Percentiles rank a stretch among this genome's conserved stretches.
These are phyloP conservation scores for Boletus tylopilopsis DNA, from an alignment of 768 basidiomycete genomes.

Conservation along the genomic window DNA sequence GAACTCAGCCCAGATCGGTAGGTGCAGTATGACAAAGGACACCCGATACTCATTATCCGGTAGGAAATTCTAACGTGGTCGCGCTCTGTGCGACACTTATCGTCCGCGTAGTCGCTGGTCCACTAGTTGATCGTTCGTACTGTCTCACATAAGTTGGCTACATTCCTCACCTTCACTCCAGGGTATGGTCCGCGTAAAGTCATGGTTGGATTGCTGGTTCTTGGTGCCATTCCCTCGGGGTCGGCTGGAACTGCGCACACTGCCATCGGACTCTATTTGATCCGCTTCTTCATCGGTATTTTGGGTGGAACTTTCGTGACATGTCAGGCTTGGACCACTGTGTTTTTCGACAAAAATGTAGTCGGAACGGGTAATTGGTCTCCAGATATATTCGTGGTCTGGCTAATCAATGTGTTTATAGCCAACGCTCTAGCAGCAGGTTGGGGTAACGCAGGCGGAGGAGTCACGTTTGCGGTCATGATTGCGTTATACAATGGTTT, in stretches of 20 bases:
- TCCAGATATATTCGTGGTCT: neutral
- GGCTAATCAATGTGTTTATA: neutral
- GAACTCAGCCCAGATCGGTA: constrained; percentile 42
- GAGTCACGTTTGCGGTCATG: constrained; percentile 8
- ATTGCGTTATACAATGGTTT: constrained; percentile 38
- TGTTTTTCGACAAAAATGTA: constrained; percentile 51
- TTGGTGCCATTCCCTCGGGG: constrained; percentile 7
- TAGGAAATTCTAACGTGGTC: constrained; percentile 48
- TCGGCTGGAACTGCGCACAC: constrained; percentile 33
- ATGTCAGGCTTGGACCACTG: constrained; percentile 58
- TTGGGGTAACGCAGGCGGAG: constrained; percentile 5
- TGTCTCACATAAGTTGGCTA: no score
- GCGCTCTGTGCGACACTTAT: constrained; percentile 46
- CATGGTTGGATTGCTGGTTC: constrained; percentile 4
- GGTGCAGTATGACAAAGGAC: neutral
- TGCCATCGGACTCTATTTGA: constrained; percentile 37
- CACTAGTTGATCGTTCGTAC: constrained; percentile 42
- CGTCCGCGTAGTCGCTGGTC: constrained; percentile 46
- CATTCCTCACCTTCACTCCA: neutral
- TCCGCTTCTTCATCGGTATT: constrained; percentile 60
- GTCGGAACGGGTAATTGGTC: constrained; percentile 33
- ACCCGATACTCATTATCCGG: neutral
- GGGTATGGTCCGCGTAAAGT: constrained; percentile 8
- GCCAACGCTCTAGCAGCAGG: constrained; percentile 4
- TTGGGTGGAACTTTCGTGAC: constrained; percentile 60